phyloP scores from a whole-genome alignment of 2,329 filamentous ascomycete species.

The Boeremia lycopersici region DNA sequence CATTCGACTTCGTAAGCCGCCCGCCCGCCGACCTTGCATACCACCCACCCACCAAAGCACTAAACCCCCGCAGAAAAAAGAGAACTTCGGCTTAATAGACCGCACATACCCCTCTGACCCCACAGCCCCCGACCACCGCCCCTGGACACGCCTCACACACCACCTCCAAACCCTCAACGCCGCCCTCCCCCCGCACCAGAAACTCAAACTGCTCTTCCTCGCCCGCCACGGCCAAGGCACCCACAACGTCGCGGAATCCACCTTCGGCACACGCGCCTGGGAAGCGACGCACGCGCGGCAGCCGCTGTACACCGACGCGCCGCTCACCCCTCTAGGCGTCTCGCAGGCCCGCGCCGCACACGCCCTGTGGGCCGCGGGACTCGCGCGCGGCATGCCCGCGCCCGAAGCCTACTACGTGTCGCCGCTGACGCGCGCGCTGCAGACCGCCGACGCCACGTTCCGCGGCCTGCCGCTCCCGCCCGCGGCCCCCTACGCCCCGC shows the following conservation, averaged over 20 bases:
- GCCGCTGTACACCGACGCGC: slow-evolving; percentile 54
- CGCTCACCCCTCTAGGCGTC: slow-evolving; percentile 64
- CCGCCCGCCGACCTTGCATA: too few species aligned
- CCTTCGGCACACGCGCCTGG: slow-evolving; percentile 71
- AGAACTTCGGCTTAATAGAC: slow-evolving; percentile 71
- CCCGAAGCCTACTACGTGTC: slow-evolving; percentile 70
- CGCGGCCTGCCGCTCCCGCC: slow-evolving; percentile 56
- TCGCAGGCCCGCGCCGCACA: slow-evolving; percentile 64
- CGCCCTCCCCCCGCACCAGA: slow-evolving; percentile 49
- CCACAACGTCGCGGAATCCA: slow-evolving; percentile 70
- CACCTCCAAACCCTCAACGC: slow-evolving; percentile 62
- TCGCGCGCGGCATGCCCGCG: slow-evolving; percentile 61
- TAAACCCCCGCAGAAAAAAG: slow-evolving; percentile 53
- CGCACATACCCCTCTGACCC: slow-evolving; percentile 54
- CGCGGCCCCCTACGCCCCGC: slow-evolving; percentile 59
- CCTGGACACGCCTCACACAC: slow-evolving; percentile 67
- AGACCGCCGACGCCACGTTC: slow-evolving; percentile 69
- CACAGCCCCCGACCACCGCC: slow-evolving; percentile 46
- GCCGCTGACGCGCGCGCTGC: slow-evolving; percentile 67
- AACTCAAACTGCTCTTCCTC: slow-evolving; percentile 71
- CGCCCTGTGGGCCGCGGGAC: slow-evolving; percentile 61
- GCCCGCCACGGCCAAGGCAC: slow-evolving; percentile 72
- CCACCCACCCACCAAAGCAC: neutral
- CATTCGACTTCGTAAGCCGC: slow-evolving; percentile 66
- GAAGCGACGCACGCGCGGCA: slow-evolving; percentile 45